Conservation (phyloP, 768 basidiomycete genomes). For the Holtermannia corniformis region DNA sequence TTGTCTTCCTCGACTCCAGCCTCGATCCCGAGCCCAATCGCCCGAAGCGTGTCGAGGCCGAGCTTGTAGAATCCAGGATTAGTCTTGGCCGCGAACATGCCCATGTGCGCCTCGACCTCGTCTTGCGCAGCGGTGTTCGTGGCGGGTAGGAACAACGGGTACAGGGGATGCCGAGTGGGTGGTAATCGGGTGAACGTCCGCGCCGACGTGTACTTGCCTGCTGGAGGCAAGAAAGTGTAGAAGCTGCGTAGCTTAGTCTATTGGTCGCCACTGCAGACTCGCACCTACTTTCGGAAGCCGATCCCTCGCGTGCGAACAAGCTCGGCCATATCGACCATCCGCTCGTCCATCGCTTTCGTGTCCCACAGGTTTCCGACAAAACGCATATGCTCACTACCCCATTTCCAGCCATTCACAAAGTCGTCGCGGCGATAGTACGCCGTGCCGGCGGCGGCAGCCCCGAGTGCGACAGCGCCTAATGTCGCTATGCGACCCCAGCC, state of each 20-base stretch:
- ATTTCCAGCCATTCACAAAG: conserved; percentile 57
- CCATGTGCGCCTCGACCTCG: conserved; percentile 75
- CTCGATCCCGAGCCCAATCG: conserved; percentile 32
- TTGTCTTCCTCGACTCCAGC: conserved; percentile 14
- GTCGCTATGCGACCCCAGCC: conserved; percentile 42
- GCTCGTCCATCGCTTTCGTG: conserved; percentile 51
- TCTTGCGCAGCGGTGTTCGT: conserved; percentile 60
- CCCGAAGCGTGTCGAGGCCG: conserved; percentile 56
- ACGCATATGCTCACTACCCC: conserved; percentile 80
- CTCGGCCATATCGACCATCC: conserved; percentile 56
- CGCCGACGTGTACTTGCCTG: conserved; percentile 48
- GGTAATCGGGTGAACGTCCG: conserved; percentile 78
- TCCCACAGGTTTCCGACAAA: conserved; percentile 84
- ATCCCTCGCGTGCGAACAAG: conserved; percentile 49
- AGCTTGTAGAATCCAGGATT: conserved; percentile 89
- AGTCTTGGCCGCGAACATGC: conserved; percentile 69
- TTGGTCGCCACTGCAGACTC: not conserved
- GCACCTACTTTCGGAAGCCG: conserved; percentile 30
- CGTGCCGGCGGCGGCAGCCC: conserved; percentile 73
- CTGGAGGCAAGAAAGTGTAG: conserved; percentile 66
- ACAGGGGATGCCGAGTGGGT: conserved; percentile 36
- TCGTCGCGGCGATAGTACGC: conserved; percentile 76
- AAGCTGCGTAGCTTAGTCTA: conserved; percentile 48
- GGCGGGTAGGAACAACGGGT: conserved; percentile 53
- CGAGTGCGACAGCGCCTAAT: conserved; percentile 65